A percentile compares a stretch with the other conserved stretches of the same genome.
Evolutionary conservation across 2,329 filamentous ascomycete species (phyloP).

Genomic region (Pezicula neosporulosa): DNA sequence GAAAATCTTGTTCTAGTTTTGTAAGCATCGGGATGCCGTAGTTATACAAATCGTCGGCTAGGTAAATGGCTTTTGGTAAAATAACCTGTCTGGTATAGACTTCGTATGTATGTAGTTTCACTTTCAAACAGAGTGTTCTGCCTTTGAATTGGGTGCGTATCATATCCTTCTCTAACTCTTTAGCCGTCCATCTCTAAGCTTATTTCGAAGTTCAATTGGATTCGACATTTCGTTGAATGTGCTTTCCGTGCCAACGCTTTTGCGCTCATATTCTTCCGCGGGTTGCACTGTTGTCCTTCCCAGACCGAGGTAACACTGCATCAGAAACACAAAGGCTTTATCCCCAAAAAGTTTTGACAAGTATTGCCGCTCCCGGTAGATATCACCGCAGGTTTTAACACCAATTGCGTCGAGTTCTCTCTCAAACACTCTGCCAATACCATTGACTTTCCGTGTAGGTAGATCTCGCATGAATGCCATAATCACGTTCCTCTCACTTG

Average conservation of each 20-base stretch:
- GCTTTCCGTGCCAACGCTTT: slow-evolving; percentile 90
- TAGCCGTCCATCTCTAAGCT: slow-evolving; percentile 76
- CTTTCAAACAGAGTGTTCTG: slow-evolving; percentile 84
- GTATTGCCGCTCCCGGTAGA: slow-evolving; percentile 72
- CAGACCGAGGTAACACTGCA: slow-evolving; percentile 80
- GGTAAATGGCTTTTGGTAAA: slow-evolving; percentile 66
- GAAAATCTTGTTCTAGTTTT: slow-evolving; percentile 81
- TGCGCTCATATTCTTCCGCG: slow-evolving; percentile 84
- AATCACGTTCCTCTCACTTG: slow-evolving; percentile 69
- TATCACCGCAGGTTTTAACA: slow-evolving; percentile 83
- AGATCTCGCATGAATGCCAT: slow-evolving; percentile 83
- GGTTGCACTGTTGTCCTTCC: slow-evolving; percentile 83
- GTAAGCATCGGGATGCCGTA: slow-evolving; percentile 77
- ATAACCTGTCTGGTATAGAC: slow-evolving; percentile 80
- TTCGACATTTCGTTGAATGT: slow-evolving; percentile 82
- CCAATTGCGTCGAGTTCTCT: slow-evolving; percentile 85
- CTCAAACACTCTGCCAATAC: slow-evolving; percentile 91
- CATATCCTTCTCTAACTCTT: slow-evolving; percentile 85
- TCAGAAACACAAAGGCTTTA: slow-evolving; percentile 84
- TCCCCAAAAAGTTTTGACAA: slow-evolving; percentile 81
- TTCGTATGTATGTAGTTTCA: slow-evolving; percentile 93
- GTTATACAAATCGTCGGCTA: slow-evolving; percentile 79
- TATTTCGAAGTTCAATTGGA: slow-evolving; percentile 64
- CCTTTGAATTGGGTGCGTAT: slow-evolving; percentile 78
- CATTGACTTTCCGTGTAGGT: slow-evolving; percentile 88